Evolutionary conservation across 2,329 filamentous ascomycete species (phyloP), one percentile per base, ranked within the genome.

Genomic region (Leptographium procerum): DNA sequence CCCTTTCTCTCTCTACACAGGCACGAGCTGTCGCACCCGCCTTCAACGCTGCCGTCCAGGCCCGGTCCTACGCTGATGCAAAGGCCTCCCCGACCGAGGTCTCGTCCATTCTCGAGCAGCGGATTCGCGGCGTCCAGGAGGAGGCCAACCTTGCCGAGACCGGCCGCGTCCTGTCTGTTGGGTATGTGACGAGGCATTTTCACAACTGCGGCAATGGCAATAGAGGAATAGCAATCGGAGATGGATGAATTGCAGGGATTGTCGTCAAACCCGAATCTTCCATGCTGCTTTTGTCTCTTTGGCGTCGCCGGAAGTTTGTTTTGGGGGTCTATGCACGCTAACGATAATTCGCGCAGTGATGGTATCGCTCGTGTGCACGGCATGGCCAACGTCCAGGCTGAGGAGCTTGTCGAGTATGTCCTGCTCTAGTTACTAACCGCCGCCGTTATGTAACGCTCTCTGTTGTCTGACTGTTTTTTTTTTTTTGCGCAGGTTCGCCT

Each of bases 341-440:
- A 73, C 67, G 57, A 61, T 51, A 31, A 53, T 58, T 59, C 54
- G 36, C 58, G 76, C 70, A 97, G 94, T 94, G 94, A 99, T 82
- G 94, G 94, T 95, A 99, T 99, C 74, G 94, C 94, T 76, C 92
- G 94, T 91, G 92, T 99, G 69, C 91, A 99, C 79, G 94, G 94
- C 75, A 91, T 99, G 90, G 89, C 85, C 88, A 99, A 99, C 77
- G 94, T 99, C 80, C 94, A 99, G 85, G 92, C 94, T 70, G 94
- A 99, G 82, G 94, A 99, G 84, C 88, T 99, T 76, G 94, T 99
- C 75, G 94, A 99, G 91, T 96, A 90, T 71, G 91, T 88, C 64
- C 19, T 31, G n/a, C n/a, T 33, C 29, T n/a, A 7, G 8, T 29
- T 16, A 11, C 28, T 62, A 52, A 59, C 54, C 60, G 10, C n/a